phyloP scores from a whole-genome alignment of 2,329 filamentous ascomycete genomes.

The Pestalotiopsis sp. region DNA sequence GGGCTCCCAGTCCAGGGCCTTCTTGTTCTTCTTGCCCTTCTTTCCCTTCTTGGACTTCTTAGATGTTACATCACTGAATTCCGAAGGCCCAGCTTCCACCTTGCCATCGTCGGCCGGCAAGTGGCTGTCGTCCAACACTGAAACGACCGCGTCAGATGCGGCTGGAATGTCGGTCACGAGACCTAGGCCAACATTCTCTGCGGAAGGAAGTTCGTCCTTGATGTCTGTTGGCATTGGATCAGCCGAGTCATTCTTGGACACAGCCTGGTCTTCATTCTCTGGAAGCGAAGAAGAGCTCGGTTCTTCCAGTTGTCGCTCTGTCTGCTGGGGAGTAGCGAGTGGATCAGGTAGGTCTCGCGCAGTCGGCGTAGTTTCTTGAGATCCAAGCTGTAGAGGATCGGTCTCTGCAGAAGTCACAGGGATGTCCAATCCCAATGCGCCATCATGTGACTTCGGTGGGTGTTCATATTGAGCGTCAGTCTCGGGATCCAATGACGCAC shows the following conservation, averaged over 20 bases:
- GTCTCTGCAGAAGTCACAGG: slow-evolving; percentile 12
- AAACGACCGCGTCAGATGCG: background rate
- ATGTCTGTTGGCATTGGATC: slow-evolving; percentile 45
- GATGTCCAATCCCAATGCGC: slow-evolving; percentile 21
- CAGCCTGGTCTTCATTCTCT: slow-evolving; percentile 10
- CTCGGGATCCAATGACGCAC: slow-evolving; percentile 35
- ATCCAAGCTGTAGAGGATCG: background rate
- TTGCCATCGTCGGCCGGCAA: background rate
- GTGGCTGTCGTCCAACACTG: slow-evolving; percentile 6
- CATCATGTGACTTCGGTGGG: slow-evolving; percentile 1
- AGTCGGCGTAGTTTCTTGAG: slow-evolving; percentile 16
- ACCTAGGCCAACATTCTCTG: background rate
- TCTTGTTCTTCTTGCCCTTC: slow-evolving; percentile 36
- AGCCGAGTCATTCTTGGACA: slow-evolving; percentile 36
- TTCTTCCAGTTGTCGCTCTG: slow-evolving; percentile 13
- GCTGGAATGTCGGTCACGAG: background rate
- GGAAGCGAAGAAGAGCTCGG: slow-evolving; percentile 19
- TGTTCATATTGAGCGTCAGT: slow-evolving; percentile 27
- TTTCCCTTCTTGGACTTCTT: slow-evolving; percentile 43
- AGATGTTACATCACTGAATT: slow-evolving; percentile 20
- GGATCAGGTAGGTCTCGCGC: slow-evolving; percentile 14
- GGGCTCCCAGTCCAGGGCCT: slow-evolving; percentile 15
- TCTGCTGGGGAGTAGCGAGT: slow-evolving; percentile 9
- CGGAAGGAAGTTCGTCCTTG: slow-evolving; percentile 24
- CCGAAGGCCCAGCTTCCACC: slow-evolving; percentile 4